Evolutionary conservation across 2,329 filamentous ascomycete species (phyloP), one percentile per base, ranked within the genome.

Genomic region (Aureobasidium pullulans): DNA sequence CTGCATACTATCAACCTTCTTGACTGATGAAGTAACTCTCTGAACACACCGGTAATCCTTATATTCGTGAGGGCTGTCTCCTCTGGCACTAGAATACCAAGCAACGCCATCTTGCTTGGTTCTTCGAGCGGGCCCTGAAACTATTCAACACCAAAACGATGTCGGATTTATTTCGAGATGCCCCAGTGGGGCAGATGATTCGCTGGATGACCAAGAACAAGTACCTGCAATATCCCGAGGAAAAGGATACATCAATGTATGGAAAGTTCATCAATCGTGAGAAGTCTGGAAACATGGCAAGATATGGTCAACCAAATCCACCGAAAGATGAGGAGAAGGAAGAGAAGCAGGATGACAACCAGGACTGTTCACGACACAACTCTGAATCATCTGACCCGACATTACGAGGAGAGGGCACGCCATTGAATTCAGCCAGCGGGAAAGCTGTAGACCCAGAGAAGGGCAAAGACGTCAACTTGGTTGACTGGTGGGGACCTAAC

Each of bases 381-480:
- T 52, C 48, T n/a, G 16, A 28, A 29, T 40, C 48, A 1, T 40
- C 34, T 29, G 60, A 57, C n/a, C 64, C 62, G n/a, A 57, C 44
- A 8, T 15, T 46, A 7, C 47, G 40, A 32, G 40, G 64, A 59
- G 58, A 68, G 59, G 65, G 65, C 1, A 64, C 63, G 15, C 65
- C 69, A 16, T 62, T 71, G 58, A 76, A 76, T 52, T 64, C 74
- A 31, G 68, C 71, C 3, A 78, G 72, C 46, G 76, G 75, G 19
- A 70, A 74, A 8, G 68, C 66, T 32, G 68, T 80, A 13, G 79
- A 83, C 65, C 71, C 75, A 1, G 81, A 83, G 63, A 82, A 81
- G 63, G 79, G 79, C 0, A 73, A 69, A 61, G 78, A 83, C 66
- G 66, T 75, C 7, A 69, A 77, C 57, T 68, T 84, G 6, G 74